Evolutionary conservation across 495 filamentous ascomycete genomes (phyloP), one percentile per base, ranked within the genome.

Genomic region (Pseudomonodictys pantanalensis): DNA sequence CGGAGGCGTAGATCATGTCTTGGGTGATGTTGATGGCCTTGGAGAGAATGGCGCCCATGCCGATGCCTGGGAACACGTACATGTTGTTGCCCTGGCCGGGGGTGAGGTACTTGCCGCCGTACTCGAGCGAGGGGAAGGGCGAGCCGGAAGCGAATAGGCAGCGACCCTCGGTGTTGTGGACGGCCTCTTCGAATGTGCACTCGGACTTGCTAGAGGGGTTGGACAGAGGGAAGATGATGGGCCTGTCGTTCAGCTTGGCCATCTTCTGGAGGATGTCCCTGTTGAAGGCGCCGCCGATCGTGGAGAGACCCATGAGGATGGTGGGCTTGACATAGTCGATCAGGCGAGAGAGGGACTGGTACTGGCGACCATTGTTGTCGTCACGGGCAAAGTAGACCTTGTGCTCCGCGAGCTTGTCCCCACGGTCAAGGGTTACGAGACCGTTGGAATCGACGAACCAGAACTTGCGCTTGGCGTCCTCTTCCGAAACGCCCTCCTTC

Each of bases 61-160:
- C 93, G 60, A 98, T 91, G 68, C 93, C 93, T 2, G 93, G 93
- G 84, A 98, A 98, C 45, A 98, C 91, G 66, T 97, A 98, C 78
- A 89, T 88, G 77, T 95, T 95, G 80, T 87, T 88, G 59, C 87
- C 93, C 78, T 98, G 93, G 73, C 95, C 95, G 18, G 93, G 90
- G 72, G 87, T 84, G 76, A 92, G 85, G 43, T 80, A 80, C 66
- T 86, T 80, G 52, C 87, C 83, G 28, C 81, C 77, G 41, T 81
- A 83, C 45, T 82, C 79, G 59, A 86, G 78, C n/a, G 83, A 78
- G 18, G 86, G 82, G 83, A 98, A 98, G 33, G 93, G 93, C 30
- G 90, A 95, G 55, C 93, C 93, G 17, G 90, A 95, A 59, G 93
- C 93, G 67, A 98, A 98, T 70, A 98, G 83, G 63, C 83, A 89